Evolutionary conservation across 2,329 filamentous ascomycete genomes (phyloP), one percentile per base, ranked within the genome.

Genomic region (Xylogone sp.): DNA sequence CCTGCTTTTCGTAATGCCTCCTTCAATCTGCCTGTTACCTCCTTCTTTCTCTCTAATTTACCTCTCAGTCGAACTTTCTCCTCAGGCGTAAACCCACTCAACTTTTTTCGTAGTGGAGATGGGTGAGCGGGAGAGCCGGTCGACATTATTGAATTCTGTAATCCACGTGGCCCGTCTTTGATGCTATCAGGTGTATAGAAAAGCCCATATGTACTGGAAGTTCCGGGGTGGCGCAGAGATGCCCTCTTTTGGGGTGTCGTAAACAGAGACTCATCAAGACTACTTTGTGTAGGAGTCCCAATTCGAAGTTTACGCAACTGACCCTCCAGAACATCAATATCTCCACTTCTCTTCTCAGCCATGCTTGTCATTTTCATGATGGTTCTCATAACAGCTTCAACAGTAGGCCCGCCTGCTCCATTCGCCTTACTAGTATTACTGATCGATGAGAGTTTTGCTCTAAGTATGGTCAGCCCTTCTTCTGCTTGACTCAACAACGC

Each of bases 351-450:
- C 71, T 90, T 90, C 75, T 97, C 90, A 0, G 88, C 88, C 86
- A 97, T 93, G 53, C 77, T 81, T 29, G 92, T 97, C 87, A 99
- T 92, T 65, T 94, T 96, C 52, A 78, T 77, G 58, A 99, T 96
- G 1, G 94, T 99, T 53, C 88, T 89, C 59, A 92, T 86, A 19
- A 99, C 89, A 0, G 90, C 90, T 61, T 97, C 94, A 9, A 97
- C 89, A 0, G 92, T 97, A 0, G 94, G 94, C 1, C 65, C 66
- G 7, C 57, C 44, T 22, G 55, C 78, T 58, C 74, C 78, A 42
- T 73, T 71, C 2, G 73, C 66, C 46, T 73, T 74, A 18, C 77
- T 78, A 7, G 77, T 76, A 1, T 80, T 72, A 4, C 71, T 69
- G 43, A 71, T 68, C 21, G 72, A 70, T 19, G 82, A 78, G 18